Conservation (phyloP, 345 rosid genomes). For the Gossypium mustelinum region DNA sequence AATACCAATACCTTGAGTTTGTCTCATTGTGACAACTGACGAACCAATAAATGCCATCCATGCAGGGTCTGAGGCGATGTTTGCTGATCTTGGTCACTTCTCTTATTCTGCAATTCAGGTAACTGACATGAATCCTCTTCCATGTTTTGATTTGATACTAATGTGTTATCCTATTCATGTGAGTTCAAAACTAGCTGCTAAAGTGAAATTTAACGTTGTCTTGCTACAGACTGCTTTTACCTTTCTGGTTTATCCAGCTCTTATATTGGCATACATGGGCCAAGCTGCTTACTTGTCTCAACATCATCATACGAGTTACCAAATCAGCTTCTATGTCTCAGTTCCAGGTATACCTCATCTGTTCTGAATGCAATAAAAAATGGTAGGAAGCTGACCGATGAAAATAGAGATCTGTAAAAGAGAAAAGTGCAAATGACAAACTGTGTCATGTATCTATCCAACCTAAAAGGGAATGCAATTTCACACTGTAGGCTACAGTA, state of each 20-base stretch:
- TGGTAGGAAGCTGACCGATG: conserved; percentile 3
- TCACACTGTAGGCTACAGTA: background rate
- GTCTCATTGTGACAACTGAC: background rate
- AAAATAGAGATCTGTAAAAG: background rate
- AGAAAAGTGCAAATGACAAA: background rate
- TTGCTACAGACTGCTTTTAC: conserved; percentile 84
- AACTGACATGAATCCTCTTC: background rate
- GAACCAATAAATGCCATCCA: background rate
- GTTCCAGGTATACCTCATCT: conserved; percentile 65
- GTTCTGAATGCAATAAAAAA: background rate
- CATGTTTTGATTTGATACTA: background rate
- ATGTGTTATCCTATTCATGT: background rate
- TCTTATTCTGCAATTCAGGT: conserved; percentile 90
- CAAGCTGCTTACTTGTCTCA: conserved; percentile 95
- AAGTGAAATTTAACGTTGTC: background rate
- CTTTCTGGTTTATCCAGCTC: conserved; percentile 94
- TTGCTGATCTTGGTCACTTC: conserved; percentile 99
- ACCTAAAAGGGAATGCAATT: background rate
- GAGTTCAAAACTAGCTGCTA: background rate
- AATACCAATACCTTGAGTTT: background rate
- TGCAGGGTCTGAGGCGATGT: conserved; percentile 99
- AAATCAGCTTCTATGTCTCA: conserved; percentile 78
- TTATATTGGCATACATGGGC: conserved; percentile 96
- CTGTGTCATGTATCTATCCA: background rate
- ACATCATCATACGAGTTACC: conserved; percentile 63